A percentile compares a stretch with the other conserved stretches of the same genome.
These are phyloP conservation scores for Coemansia sp. DNA, from an alignment of 192 early-diverging fungal species.

Conservation along the genomic window DNA sequence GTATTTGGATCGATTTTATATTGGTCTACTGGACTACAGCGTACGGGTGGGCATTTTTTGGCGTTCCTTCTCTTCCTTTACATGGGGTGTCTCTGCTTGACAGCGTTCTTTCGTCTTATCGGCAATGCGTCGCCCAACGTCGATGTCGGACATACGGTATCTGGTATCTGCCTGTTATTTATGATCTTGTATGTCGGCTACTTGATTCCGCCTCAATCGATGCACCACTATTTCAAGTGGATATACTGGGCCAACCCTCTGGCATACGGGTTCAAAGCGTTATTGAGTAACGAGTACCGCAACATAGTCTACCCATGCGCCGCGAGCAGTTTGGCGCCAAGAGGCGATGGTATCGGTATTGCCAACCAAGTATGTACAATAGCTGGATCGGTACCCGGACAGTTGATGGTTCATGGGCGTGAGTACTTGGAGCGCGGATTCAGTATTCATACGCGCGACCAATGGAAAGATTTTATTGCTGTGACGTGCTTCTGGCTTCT, in stretches of 20 bases:
- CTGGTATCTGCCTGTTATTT: constrained; percentile 63
- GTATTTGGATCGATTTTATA: constrained; percentile 66
- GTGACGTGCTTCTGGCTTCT: constrained; percentile 46
- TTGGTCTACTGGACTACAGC: constrained; percentile 61
- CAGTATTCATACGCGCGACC: constrained; percentile 59
- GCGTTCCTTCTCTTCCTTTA: constrained; percentile 64
- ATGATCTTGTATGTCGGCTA: constrained; percentile 66
- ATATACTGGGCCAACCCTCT: constrained; percentile 76
- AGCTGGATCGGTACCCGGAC: constrained; percentile 59
- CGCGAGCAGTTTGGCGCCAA: constrained; percentile 43
- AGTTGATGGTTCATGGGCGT: constrained; percentile 59
- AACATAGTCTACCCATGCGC: constrained; percentile 39
- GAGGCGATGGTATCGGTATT: constrained; percentile 41
- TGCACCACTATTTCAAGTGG: constrained; percentile 68
- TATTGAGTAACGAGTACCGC: constrained; percentile 65
- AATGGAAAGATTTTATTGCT: constrained; percentile 66
- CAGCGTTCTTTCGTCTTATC: constrained; percentile 62
- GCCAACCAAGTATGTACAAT: constrained; percentile 66
- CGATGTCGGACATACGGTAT: constrained; percentile 62
- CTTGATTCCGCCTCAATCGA: constrained; percentile 59
- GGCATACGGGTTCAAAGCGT: constrained; percentile 67
- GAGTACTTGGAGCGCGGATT: constrained; percentile 61
- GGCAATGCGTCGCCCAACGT: constrained; percentile 63
- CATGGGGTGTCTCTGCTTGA: constrained; percentile 52
- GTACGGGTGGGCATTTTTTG: constrained; percentile 58